Percentiles rank a stretch among this genome's conserved stretches.
phyloP scores from a whole-genome alignment of 2,329 filamentous ascomycete species.

The Lasiodiplodia hormozganensis region DNA sequence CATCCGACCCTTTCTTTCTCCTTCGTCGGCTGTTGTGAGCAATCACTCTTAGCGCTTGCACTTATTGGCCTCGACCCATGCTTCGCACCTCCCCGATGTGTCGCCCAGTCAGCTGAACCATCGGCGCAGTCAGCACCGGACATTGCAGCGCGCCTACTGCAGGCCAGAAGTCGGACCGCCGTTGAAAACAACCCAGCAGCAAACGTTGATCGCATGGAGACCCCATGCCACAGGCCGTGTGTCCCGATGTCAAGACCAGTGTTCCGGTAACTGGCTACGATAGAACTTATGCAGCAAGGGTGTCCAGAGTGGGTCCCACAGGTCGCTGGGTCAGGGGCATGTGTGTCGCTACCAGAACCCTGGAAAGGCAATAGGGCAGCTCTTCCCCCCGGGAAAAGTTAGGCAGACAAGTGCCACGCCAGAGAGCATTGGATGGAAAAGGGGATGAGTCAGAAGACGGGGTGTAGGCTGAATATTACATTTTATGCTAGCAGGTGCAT shows the following conservation, averaged over 20 bases:
- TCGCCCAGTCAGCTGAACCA: background rate
- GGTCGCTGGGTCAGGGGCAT: constrained; percentile 9
- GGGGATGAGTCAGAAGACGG: background rate
- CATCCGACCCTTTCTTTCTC: background rate
- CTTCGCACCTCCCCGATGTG: background rate
- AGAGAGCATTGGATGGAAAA: background rate
- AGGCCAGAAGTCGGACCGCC: background rate
- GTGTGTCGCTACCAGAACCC: background rate
- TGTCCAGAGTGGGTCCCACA: background rate
- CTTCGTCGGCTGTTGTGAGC: background rate
- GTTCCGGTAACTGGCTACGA: background rate
- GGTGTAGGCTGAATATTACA: background rate
- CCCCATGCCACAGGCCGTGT: background rate
- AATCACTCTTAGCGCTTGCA: background rate
- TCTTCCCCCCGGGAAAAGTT: background rate
- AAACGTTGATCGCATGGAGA: background rate
- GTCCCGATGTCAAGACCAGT: background rate
- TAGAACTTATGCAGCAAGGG: background rate
- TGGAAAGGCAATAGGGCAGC: background rate
- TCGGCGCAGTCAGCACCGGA: background rate
- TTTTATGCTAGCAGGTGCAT: background rate
- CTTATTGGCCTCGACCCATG: background rate
- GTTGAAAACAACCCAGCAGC: background rate
- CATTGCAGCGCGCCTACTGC: background rate
- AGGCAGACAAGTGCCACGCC: background rate